Percentiles rank a stretch among this genome's conserved stretches.
Evolutionary conservation across 805 yeast species (phyloP).

Genomic region (Suhomyces xylopsoci): DNA sequence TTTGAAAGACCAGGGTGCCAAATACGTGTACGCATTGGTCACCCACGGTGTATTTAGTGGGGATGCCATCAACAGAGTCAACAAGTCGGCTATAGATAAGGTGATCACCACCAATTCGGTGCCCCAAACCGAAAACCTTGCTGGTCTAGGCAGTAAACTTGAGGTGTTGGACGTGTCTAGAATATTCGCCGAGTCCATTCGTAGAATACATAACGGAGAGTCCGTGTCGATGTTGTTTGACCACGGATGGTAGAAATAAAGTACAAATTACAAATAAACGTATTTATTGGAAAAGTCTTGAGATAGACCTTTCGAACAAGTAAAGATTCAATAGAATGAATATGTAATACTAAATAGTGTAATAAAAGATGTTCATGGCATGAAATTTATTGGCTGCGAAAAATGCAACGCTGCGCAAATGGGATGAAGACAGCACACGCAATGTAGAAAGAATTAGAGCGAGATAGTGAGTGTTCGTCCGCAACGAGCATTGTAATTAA

Average conservation of each 20-base stretch:
- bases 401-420: not conserved
- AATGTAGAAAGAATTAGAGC: too few relatives aligned
- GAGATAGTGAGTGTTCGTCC: too few relatives aligned
- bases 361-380: not conserved
- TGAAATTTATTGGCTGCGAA: not conserved
- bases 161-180: conserved; percentile 86
- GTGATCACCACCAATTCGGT: conserved; percentile 87
- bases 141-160: conserved; percentile 53
- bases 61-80: conserved; percentile 75
- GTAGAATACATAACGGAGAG: conserved; percentile 97
- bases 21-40: conserved; percentile 76
- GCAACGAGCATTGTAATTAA: too few relatives aligned
- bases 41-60: conserved; percentile 95
- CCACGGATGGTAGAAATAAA: conserved; percentile 53
- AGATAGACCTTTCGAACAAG: not conserved
- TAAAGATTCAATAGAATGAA: not conserved
- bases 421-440: too few relatives aligned
- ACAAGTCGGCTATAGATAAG: conserved; percentile 70
- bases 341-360: too few relatives aligned
- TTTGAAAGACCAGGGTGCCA: conserved; percentile 90
- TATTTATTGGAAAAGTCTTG: not conserved
- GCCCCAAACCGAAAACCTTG: conserved; percentile 67
- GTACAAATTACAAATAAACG: conserved; percentile 2
- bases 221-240: conserved; percentile 91
- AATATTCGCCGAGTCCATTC: conserved; percentile 88